Evolutionary conservation across 805 yeast species (phyloP).

Genomic region (Ogataea zsoltii): DNA sequence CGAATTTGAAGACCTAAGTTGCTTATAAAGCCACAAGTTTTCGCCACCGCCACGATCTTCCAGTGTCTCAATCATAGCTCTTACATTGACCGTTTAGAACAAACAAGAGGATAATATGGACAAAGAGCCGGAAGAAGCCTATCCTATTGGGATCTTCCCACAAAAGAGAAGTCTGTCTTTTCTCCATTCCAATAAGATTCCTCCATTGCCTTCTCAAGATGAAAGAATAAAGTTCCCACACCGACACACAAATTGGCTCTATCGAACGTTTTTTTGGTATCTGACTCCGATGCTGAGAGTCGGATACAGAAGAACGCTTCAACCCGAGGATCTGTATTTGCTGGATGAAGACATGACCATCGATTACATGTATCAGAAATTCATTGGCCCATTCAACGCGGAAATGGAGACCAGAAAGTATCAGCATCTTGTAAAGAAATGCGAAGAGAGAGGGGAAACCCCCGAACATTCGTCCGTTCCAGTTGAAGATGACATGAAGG

Average conservation of each 20-base stretch:
- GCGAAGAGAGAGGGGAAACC: constrained; percentile 27
- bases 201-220: constrained; percentile 50
- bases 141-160: constrained; percentile 5
- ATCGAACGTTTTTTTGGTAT: constrained; percentile 65
- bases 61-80: too few relatives aligned
- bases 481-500: constrained; percentile 24
- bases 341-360: constrained; percentile 45
- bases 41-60: too few relatives aligned
- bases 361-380: constrained; percentile 41
- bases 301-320: constrained; percentile 73
- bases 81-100: too few relatives aligned
- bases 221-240: constrained; percentile 55
- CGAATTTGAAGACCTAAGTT: too few relatives aligned
- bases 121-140: constrained; percentile 4
- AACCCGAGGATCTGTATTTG: constrained; percentile 58
- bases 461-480: constrained; percentile 19
- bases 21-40: too few relatives aligned
- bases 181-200: constrained; percentile 48
- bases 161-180: constrained; percentile 55
- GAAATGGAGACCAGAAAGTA: constrained; percentile 34
- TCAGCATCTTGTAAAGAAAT: constrained; percentile 31
- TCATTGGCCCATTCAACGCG: constrained; percentile 35
- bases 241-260: constrained; percentile 41
- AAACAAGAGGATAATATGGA: neutral
- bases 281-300: constrained; percentile 57